Evolutionary conservation across 768 basidiomycete species (phyloP), one percentile per base, ranked within the genome.

Genomic region (Russula olivacea): DNA sequence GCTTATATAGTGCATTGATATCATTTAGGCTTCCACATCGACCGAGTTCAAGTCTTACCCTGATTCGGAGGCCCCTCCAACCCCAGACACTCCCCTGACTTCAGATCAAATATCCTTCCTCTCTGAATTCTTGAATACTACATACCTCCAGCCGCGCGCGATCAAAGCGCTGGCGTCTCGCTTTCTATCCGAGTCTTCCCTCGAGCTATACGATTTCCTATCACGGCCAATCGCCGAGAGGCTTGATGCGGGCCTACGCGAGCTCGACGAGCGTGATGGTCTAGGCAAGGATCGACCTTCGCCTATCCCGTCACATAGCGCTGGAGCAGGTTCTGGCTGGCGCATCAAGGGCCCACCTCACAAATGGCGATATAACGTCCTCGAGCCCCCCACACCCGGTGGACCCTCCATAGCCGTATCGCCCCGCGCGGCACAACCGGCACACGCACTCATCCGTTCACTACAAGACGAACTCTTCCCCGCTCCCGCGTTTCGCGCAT

Each of bases 171-270:
- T 98, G 67, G 84, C 91, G 50, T 71, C 79, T 3, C 86, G 92
- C 58, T 98, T 98, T 76, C 80, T 86, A 66, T 82, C 85, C 63
- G 91, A 95, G 68, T 96, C 93, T 5, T 89, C 86, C 62, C 83
- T 98, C 64, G 88, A 96, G 71, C 82, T 98, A 7, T 89, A 93
- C 74, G 83, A 85, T 58, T 97, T 98, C 79, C 86, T 98, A 59
- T 75, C 77, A 50, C 79, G 81, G 17, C 77, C 84, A 12, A 81
- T 98, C 63, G 88, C 91, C 3, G 75, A 77, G 11, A 79, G 80
- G 36, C 82, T 98, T 32, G 85, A 89, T 71, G 70, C 76, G 1
- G 83, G 84, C 14, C 77, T 95, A 19, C 79, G 82, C 58, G 83
- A 83, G 47, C 76, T 81, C 6, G 90, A 96, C 72, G 71, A 72